phyloP scores from a whole-genome alignment of 2,329 filamentous ascomycete species.

The Chaetomiaceae sp. region DNA sequence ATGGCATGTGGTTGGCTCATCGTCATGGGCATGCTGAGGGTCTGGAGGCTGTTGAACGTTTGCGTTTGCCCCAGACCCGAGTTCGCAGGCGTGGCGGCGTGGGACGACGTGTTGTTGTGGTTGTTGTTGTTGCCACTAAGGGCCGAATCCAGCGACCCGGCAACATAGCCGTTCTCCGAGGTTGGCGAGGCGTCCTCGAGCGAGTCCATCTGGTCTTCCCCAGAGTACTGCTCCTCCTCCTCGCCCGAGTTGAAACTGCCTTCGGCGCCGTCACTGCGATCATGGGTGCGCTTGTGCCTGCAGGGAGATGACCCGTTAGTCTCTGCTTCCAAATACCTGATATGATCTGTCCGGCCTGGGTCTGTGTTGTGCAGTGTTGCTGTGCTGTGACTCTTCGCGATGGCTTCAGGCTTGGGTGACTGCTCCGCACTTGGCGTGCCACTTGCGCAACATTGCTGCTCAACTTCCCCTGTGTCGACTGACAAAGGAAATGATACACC shows the following conservation, averaged over 20 bases:
- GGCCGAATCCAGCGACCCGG: constrained; percentile 46
- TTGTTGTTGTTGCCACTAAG: constrained; percentile 31
- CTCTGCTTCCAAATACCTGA: constrained; percentile 14
- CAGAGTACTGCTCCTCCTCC: constrained; percentile 75
- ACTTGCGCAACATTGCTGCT: constrained; percentile 39
- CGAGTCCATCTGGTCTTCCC: constrained; percentile 78
- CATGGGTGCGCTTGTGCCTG: constrained; percentile 79
- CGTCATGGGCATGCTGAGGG: constrained; percentile 60
- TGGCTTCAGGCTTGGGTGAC: constrained; percentile 27
- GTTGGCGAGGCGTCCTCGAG: constrained; percentile 74
- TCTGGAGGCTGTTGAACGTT: constrained; percentile 54
- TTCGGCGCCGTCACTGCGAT: constrained; percentile 58
- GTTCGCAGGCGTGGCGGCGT: constrained; percentile 28
- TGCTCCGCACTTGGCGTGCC: constrained; percentile 34
- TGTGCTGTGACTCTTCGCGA: constrained; percentile 32
- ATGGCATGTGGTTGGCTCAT: constrained; percentile 49
- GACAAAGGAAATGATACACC: constrained; percentile 32
- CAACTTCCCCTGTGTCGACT: constrained; percentile 33
- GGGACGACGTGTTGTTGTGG: constrained; percentile 25
- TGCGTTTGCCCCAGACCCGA: constrained; percentile 32
- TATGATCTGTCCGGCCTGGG: constrained; percentile 26
- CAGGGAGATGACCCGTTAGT: constrained; percentile 45
- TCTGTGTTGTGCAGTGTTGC: constrained; percentile 31
- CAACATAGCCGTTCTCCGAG: constrained; percentile 60
- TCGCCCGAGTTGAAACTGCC: constrained; percentile 65